A percentile compares a stretch with the other conserved stretches of the same genome.
phyloP scores from a whole-genome alignment of 306 rosid species.

The Vicia villosa region DNA sequence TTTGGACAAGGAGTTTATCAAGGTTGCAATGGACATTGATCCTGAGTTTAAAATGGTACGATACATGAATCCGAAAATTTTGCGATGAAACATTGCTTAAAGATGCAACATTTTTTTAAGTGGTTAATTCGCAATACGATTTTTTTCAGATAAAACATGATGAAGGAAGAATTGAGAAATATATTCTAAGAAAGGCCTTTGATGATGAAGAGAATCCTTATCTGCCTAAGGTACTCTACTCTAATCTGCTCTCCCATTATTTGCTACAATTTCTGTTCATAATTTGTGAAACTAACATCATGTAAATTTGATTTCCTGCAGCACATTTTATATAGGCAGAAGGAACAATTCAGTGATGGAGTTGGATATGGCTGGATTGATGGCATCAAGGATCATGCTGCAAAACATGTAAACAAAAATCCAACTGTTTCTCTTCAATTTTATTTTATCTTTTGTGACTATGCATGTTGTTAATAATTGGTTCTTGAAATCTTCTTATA shows the following conservation, averaged over 20 bases:
- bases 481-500: constrained; percentile 28
- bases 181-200: constrained; percentile 83
- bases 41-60: constrained; percentile 76
- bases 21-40: constrained; percentile 82
- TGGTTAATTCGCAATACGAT: background rate
- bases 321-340: constrained; percentile 92
- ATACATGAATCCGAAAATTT: background rate
- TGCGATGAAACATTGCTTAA: constrained; percentile 10
- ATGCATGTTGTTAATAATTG: constrained; percentile 15
- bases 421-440: background rate
- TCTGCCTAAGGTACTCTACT: constrained; percentile 73
- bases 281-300: constrained; percentile 29
- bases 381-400: constrained; percentile 88
- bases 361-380: constrained; percentile 99
- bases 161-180: constrained; percentile 83
- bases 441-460: background rate
- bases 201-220: constrained; percentile 90
- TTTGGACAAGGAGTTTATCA: constrained; percentile 77
- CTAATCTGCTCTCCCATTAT: background rate
- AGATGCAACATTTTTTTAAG: constrained; percentile 14
- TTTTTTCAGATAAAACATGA: constrained; percentile 68
- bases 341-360: constrained; percentile 97
- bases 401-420: constrained; percentile 60
- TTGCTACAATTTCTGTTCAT: background rate
- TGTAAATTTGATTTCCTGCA: constrained; percentile 43